A percentile compares a stretch with the other conserved stretches of the same genome.
Conservation (phyloP, 768 basidiomycete genomes). For the Suillus plorans region DNA sequence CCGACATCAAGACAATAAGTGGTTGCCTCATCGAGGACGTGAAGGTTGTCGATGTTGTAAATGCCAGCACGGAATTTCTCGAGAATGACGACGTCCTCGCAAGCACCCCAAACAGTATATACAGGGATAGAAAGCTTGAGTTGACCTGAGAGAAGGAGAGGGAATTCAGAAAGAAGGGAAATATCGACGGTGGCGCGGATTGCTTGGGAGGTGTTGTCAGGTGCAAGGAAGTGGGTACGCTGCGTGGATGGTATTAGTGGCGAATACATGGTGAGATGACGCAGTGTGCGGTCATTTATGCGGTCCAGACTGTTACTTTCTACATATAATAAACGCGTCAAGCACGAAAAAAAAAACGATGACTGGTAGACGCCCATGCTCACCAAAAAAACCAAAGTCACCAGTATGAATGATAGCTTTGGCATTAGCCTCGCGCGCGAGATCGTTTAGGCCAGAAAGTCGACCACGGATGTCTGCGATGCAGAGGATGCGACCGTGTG, state of each 20-base stretch:
- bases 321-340: slow-evolving; percentile 33
- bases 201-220: slow-evolving; percentile 62
- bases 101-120: slow-evolving; percentile 96
- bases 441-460: slow-evolving; percentile 84
- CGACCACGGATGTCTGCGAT: slow-evolving; percentile 92
- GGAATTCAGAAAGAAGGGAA: slow-evolving; percentile 90
- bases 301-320: slow-evolving; percentile 79
- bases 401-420: slow-evolving; percentile 96
- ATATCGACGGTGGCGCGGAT: slow-evolving; percentile 77
- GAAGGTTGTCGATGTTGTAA: slow-evolving; percentile 86
- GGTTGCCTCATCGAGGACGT: slow-evolving; percentile 94
- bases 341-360: slow-evolving; percentile 4
- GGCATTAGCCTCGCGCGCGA: slow-evolving; percentile 86
- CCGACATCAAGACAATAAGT: slow-evolving; percentile 89
- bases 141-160: slow-evolving; percentile 84
- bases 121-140: slow-evolving; percentile 92
- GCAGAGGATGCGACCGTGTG: slow-evolving; percentile 87
- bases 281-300: slow-evolving; percentile 94
- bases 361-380: slow-evolving; percentile 20
- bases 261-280: slow-evolving; percentile 95
- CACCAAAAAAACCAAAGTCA: slow-evolving; percentile 98
- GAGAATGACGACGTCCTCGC: slow-evolving; percentile 90
- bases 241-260: slow-evolving; percentile 86
- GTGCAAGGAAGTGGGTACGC: slow-evolving; percentile 71
- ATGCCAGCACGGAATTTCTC: slow-evolving; percentile 88